These are phyloP conservation scores for Sporobolomyces roseus DNA, from an alignment of 768 basidiomycete species.

Conservation along the genomic window DNA sequence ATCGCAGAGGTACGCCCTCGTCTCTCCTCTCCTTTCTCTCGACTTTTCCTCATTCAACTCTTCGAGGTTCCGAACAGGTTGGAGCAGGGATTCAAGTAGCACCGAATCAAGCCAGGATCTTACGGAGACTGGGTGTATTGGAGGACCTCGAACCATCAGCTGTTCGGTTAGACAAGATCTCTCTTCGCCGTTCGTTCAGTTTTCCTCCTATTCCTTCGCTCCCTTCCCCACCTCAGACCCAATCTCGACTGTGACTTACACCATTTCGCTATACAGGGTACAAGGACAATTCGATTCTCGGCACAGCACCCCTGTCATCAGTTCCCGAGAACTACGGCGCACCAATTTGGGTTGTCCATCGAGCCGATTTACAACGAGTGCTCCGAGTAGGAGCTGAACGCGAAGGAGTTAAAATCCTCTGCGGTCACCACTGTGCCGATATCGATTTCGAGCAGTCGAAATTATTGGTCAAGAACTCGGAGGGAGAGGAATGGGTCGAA, in stretches of 20 bases:
- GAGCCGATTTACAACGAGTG: constrained; percentile 48
- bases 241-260: too few relatives aligned
- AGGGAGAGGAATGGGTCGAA: constrained; percentile 42
- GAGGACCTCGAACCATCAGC: constrained; percentile 46
- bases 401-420: constrained; percentile 47
- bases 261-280: constrained; percentile 34
- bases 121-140: constrained; percentile 48
- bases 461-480: constrained; percentile 30
- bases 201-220: not conserved
- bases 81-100: constrained; percentile 52
- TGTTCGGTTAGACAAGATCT: constrained; percentile 46
- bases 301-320: constrained; percentile 47
- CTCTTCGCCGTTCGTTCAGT: constrained; percentile 45
- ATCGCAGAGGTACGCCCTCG: constrained; percentile 38
- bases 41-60: not conserved
- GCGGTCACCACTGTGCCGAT: constrained; percentile 44
- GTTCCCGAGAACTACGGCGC: constrained; percentile 47
- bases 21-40: not conserved
- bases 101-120: constrained; percentile 49
- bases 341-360: constrained; percentile 50
- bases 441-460: constrained; percentile 46
- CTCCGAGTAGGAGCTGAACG: constrained; percentile 46
- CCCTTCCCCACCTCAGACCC: not conserved
- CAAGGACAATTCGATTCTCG: constrained; percentile 47
- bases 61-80: constrained; percentile 40